These are phyloP conservation scores for Pyricularia sp. DNA, from an alignment of 2,329 filamentous ascomycete genomes.

Conservation along the genomic window DNA sequence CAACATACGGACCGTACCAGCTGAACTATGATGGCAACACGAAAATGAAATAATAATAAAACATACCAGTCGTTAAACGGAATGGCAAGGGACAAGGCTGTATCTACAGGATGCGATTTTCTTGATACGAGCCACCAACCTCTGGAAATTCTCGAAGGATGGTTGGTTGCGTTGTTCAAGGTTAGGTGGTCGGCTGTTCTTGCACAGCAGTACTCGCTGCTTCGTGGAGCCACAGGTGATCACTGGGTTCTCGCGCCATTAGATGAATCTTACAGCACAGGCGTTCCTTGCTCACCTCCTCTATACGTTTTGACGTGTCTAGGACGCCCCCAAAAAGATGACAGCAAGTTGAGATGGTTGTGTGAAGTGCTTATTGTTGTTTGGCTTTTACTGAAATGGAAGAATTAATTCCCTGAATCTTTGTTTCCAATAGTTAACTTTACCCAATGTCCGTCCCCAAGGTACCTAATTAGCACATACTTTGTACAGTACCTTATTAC, in stretches of 20 bases:
- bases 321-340: not conserved
- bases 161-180: not conserved
- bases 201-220: too few species aligned
- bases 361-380: not conserved
- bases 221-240: not conserved
- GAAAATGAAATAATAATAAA: not conserved
- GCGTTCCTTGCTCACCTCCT: not conserved
- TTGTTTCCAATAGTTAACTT: not conserved
- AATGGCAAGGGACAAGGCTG: not conserved
- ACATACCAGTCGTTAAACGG: not conserved
- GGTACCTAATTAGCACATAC: too few species aligned
- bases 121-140: not conserved
- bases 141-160: not conserved
- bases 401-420: not conserved
- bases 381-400: not conserved
- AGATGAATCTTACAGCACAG: not conserved
- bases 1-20: not conserved
- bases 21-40: not conserved
- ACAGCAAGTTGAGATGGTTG: not conserved
- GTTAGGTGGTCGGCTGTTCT: not conserved
- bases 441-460: too few species aligned
- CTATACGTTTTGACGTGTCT: not conserved
- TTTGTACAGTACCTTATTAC: not conserved
- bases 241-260: not conserved
- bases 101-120: not conserved